Base-by-base conservation (phyloP, 202 grass and related monocot genomes). In the Digitaria exilis region DNA sequence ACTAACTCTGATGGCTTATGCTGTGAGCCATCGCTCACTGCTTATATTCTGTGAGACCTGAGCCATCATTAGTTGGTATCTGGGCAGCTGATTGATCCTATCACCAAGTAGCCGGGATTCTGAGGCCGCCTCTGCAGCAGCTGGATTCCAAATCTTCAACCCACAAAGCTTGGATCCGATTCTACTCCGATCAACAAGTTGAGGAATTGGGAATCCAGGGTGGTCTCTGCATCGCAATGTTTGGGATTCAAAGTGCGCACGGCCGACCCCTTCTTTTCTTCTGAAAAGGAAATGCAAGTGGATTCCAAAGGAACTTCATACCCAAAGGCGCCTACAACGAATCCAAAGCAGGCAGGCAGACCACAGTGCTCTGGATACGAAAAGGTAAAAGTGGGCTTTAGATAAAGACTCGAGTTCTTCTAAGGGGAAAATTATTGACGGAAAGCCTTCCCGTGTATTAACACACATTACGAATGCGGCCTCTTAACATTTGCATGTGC, bases 41-140 rank as follows among this genome's bases (percentile, higher is more conserved):
- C 34, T 72, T 66, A 30, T 65, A 30, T 65, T 75, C 44, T 37
- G 21, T 58, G 16, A 56, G 41, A 73, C 71, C 35, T 82, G 73
- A 79, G 73, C 73, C 83, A 52, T 86, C 79, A 41, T 89, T 52
- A 86, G 83, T 89, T 51, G 83, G 88, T 44, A 87, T 90, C 75
- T 69, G 52, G 84, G 69, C 84, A 83, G 80, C 44, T 75, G 44
- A 43, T 79, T 75, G 74, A 69, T 74, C 37, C 60, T 68, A 32
- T 26, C 29, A 52, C 18, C 83, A 86, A 86, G 84, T 87, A 79
- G 84, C 42, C 46, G 21, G 43, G 84, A 86, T 80, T 85, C 64
- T 46, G 64, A 29, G 35, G 77, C 39, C 41, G 24, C 32, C 63
- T 28, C 75, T 76, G 76, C 45, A 84, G 57, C 70, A 56, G 69